phyloP scores from a whole-genome alignment of 257 asterid species.

The Solanum etuberosum region DNA sequence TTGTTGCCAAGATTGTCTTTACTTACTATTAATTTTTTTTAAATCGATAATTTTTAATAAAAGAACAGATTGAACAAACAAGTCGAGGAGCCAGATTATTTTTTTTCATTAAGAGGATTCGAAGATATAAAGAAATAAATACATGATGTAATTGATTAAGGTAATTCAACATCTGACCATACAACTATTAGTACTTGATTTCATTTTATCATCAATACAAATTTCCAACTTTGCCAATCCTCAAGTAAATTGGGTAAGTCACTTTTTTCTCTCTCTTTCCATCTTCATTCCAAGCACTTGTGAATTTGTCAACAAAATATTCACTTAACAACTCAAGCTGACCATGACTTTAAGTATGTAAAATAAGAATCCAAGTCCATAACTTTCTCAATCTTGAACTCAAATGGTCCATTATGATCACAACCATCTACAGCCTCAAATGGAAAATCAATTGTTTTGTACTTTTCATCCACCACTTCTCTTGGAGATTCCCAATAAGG shows the following conservation, averaged over 20 bases:
- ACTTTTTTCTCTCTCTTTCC: not conserved
- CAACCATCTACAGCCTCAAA: conserved; percentile 18
- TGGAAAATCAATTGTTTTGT: conserved; percentile 13
- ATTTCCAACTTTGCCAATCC: not conserved
- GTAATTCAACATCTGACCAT: not conserved
- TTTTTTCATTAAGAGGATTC: not conserved
- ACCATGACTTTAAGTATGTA: conserved; percentile 15
- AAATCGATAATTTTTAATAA: too few species aligned
- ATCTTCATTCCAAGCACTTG: conserved; percentile 28
- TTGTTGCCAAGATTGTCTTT: too few species aligned
- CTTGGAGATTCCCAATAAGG: conserved; percentile 15
- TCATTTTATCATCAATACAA: too few species aligned
- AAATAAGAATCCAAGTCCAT: conserved; percentile 10
- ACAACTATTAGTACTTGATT: not conserved
- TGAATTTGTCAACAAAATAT: conserved; percentile 8
- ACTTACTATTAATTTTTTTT: too few species aligned
- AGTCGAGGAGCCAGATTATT: not conserved
- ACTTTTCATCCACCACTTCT: not conserved
- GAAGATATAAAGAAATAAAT: not conserved
- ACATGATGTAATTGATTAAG: not conserved
- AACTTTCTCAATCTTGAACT: conserved; percentile 14
- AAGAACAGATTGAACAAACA: too few species aligned
- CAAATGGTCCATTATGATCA: conserved; percentile 9
- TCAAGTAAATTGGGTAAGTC: not conserved
- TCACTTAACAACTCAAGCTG: conserved; percentile 18